These are phyloP conservation scores for Saccharomyces pastorianus DNA, from an alignment of 1,139 yeast genomes.

Conservation along the genomic window DNA sequence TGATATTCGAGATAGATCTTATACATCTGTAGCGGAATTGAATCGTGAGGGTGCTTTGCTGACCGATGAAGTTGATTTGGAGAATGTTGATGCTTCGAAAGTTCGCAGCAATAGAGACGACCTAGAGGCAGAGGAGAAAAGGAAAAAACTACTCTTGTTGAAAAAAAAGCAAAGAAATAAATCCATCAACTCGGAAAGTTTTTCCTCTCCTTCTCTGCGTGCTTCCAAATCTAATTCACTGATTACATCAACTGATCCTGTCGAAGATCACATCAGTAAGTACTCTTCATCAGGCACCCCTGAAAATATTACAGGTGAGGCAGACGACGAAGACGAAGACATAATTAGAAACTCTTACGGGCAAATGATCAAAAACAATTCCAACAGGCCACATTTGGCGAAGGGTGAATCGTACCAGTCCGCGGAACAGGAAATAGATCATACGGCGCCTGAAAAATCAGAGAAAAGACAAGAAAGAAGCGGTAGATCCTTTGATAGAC, in stretches of 20 bases:
- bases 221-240: constrained; percentile 19
- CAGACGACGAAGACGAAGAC: constrained; percentile 3
- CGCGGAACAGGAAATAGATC: constrained; percentile 8
- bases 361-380: constrained; percentile 20
- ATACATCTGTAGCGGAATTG: constrained; percentile 26
- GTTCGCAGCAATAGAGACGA: constrained; percentile 9
- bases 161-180: constrained; percentile 9
- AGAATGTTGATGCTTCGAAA: constrained; percentile 12
- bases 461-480: constrained; percentile 11
- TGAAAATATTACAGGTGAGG: constrained; percentile 1
- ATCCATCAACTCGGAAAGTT: constrained; percentile 3
- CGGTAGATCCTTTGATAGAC: constrained; percentile 17
- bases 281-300: constrained; percentile 6
- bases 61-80: constrained; percentile 28
- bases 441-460: not conserved
- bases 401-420: constrained; percentile 29
- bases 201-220: constrained; percentile 9
- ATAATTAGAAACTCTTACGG: constrained; percentile 27
- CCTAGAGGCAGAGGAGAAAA: constrained; percentile 12
- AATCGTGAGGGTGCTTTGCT: constrained; percentile 28
- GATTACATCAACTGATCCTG: constrained; percentile 24
- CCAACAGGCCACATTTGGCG: constrained; percentile 28
- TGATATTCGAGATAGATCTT: constrained; percentile 15
- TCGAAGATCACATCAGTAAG: constrained; percentile 15
- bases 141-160: constrained; percentile 11